A percentile compares a stretch with the other conserved stretches of the same genome.
Evolutionary conservation across 2,329 filamentous ascomycete genomes (phyloP).

Genomic region (Phialophora chinensis): DNA sequence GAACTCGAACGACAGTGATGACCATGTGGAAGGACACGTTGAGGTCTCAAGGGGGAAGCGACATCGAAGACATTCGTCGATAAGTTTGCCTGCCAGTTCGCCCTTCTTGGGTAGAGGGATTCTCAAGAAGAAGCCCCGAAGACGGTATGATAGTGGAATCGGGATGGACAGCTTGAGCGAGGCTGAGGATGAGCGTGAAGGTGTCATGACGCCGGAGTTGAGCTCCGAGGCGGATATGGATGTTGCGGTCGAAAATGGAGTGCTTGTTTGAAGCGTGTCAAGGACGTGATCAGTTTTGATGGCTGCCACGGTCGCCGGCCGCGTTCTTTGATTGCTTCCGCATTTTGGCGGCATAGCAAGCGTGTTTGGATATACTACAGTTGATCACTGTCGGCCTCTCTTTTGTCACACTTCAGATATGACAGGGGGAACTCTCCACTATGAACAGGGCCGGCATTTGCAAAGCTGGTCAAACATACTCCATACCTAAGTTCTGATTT

Average conservation of each 20-base stretch:
- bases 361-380: background rate
- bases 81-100: background rate
- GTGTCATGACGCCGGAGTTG: slow-evolving; percentile 38
- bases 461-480: background rate
- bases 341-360: background rate
- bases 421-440: background rate
- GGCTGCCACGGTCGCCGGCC: background rate
- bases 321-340: background rate
- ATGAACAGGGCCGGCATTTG: background rate
- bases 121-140: slow-evolving; percentile 24
- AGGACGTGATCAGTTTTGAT: background rate
- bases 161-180: slow-evolving; percentile 43
- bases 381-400: background rate
- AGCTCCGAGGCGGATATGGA: slow-evolving; percentile 32
- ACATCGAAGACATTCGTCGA: slow-evolving; percentile 16
- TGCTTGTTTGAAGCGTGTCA: background rate
- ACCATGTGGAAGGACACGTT: slow-evolving; percentile 35
- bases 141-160: slow-evolving; percentile 50
- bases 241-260: slow-evolving; percentile 16
- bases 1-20: slow-evolving; percentile 12
- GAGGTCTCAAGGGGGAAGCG: slow-evolving; percentile 36
- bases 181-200: slow-evolving; percentile 42
- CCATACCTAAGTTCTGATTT: background rate
- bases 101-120: slow-evolving; percentile 19
- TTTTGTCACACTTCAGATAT: background rate